A percentile compares a stretch with the other conserved stretches of the same genome.
phyloP scores from a whole-genome alignment of 768 basidiomycete genomes.

The Mycena galopus region DNA sequence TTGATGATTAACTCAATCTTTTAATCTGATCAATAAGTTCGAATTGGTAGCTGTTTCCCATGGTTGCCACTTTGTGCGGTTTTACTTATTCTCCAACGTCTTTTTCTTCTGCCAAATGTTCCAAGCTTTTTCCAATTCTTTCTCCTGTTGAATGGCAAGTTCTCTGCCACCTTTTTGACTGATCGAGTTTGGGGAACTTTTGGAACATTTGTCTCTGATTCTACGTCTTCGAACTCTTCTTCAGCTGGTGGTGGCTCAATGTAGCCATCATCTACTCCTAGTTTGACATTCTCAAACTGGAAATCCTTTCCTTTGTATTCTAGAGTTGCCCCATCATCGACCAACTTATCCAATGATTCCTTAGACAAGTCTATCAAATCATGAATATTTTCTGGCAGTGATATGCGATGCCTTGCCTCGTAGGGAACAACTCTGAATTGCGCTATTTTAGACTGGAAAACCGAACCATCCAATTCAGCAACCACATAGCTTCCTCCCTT shows the following conservation, averaged over 20 bases:
- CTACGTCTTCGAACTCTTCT: not conserved
- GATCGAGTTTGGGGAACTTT: slow-evolving; percentile 5
- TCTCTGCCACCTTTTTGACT: slow-evolving; percentile 5
- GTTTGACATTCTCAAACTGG: no score
- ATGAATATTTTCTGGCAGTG: slow-evolving; percentile 1
- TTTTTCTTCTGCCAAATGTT: not conserved
- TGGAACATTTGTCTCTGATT: not conserved
- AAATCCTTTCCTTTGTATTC: no score
- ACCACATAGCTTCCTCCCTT: slow-evolving; percentile 7
- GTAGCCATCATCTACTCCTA: no score
- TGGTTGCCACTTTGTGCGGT: no score
- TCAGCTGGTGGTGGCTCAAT: not conserved
- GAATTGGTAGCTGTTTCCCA: no score
- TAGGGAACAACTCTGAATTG: slow-evolving; percentile 9
- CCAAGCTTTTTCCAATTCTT: slow-evolving; percentile 1
- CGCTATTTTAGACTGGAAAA: slow-evolving; percentile 15
- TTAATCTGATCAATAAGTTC: no score
- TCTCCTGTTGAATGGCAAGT: slow-evolving; percentile 5
- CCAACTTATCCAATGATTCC: not conserved
- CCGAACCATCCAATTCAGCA: slow-evolving; percentile 8
- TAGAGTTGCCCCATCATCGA: no score
- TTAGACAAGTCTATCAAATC: slow-evolving; percentile 3
- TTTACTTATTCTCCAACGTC: no score
- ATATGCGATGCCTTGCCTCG: not conserved
- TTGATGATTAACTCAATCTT: no score